Evolutionary conservation across 106 monocot species (phyloP).

Genomic region (Dioscorea zingiberensis): DNA sequence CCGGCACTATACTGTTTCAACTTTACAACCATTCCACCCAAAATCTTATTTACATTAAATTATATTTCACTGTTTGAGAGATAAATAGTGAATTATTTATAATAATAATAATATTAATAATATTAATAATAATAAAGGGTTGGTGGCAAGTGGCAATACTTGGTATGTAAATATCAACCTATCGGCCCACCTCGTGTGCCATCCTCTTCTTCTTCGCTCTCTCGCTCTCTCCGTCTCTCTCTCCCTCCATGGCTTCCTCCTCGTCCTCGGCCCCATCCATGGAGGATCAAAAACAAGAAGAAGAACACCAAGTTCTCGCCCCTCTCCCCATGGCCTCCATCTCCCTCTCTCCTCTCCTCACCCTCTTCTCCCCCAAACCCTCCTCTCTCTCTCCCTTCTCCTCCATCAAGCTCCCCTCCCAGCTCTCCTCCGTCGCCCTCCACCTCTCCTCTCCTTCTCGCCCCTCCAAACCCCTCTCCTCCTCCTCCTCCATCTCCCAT

Average conservation of each 20-base stretch:
- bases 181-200: neutral
- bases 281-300: neutral
- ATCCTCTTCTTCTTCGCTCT: neutral
- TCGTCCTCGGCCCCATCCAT: neutral
- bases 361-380: slow-evolving; percentile 6
- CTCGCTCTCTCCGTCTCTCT: neutral
- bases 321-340: slow-evolving; percentile 2
- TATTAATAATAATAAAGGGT: neutral
- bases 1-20: no score
- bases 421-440: slow-evolving; percentile 28
- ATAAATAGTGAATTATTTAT: no score
- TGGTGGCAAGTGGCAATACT: neutral
- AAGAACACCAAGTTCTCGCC: neutral
- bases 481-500: slow-evolving; percentile 10
- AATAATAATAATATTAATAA: no score
- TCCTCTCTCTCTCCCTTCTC: slow-evolving; percentile 16
- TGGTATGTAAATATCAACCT: neutral
- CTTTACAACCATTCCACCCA: no score
- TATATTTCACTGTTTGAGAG: no score
- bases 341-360: slow-evolving; percentile 19
- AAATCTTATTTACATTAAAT: no score
- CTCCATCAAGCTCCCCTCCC: slow-evolving; percentile 49
- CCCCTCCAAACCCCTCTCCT: slow-evolving; percentile 9
- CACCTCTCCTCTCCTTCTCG: slow-evolving; percentile 15
- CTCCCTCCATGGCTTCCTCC: neutral